These are phyloP conservation scores for Vachellia collinsii DNA, from an alignment of 306 rosid genomes.

Conservation along the genomic window DNA sequence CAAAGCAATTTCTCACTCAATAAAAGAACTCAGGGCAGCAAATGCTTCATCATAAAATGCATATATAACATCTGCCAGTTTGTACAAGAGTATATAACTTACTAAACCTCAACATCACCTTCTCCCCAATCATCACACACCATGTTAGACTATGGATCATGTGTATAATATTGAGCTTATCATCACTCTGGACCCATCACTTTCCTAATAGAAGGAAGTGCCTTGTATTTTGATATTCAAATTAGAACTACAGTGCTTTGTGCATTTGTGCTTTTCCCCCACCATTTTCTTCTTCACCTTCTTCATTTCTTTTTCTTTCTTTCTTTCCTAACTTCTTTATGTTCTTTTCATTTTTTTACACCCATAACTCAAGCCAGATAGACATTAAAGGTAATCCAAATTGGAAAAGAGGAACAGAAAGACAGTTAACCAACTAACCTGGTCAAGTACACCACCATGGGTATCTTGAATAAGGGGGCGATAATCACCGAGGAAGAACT, in stretches of 20 bases:
- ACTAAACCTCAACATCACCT: conserved; percentile 4
- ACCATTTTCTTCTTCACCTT: not conserved
- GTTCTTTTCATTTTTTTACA: not conserved
- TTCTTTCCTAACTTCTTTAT: not conserved
- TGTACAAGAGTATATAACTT: conserved; percentile 21
- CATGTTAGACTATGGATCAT: not conserved
- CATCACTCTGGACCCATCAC: not conserved
- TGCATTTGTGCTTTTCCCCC: not conserved
- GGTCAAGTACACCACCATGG: conserved; percentile 87
- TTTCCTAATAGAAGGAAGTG: not conserved
- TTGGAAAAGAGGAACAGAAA: conserved; percentile 12
- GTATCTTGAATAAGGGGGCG: conserved; percentile 92
- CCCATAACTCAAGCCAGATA: conserved; percentile 15
- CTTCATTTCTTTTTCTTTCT: not conserved
- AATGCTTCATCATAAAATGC: conserved; percentile 23
- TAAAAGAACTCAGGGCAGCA: not conserved
- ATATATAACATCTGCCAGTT: conserved; percentile 12
- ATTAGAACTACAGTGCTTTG: not conserved
- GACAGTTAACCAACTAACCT: conserved; percentile 58
- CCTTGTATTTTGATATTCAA: not conserved
- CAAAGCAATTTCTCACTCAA: conserved; percentile 17
- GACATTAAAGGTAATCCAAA: conserved; percentile 30
- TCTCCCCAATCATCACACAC: not conserved
- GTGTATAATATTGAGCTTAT: not conserved
- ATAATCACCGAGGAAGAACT: conserved; percentile 99